Base-by-base conservation (phyloP, 2,329 filamentous ascomycete genomes). In the Phialemoniopsis sp. region DNA sequence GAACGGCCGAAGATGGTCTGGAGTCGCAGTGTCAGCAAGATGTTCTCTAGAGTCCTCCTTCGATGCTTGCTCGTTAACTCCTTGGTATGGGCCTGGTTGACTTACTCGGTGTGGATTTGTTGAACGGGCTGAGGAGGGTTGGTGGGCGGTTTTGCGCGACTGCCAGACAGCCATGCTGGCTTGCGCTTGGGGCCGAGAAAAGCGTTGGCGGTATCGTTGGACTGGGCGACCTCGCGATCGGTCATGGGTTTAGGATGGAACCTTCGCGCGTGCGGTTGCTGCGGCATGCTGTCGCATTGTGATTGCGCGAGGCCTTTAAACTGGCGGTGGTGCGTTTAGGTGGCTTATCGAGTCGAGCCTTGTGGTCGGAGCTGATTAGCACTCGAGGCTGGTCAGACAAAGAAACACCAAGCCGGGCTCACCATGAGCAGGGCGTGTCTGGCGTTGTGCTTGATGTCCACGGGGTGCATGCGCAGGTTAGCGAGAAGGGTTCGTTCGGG, bases 1-100 rank as follows among this genome's bases (percentile, higher is more conserved):
- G 67, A 15, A 75, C 63, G 43, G 45, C 21, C n/a, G n/a, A n/a
- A n/a, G n/a, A n/a, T 42, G 41, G 46, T 31, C 34, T 46, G 39
- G 37, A 41, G n/a, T 46, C 46, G n/a, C 48, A 40, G 32, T 15
- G 29, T 18, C 14, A 36, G 30, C n/a, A 30, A 35, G 36, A 42
- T 35, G 17, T 36, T 36, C 37, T 29, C 14, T 36, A n/a, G n/a
- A n/a, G n/a, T n/a, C n/a, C n/a, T n/a, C n/a, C n/a, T n/a, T n/a
- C n/a, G n/a, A n/a, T n/a, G n/a, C n/a, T n/a, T n/a, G n/a, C n/a
- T n/a, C n/a, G n/a, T n/a, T n/a, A n/a, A n/a, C n/a, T n/a, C n/a
- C n/a, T n/a, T n/a, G n/a, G n/a, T n/a, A n/a, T n/a, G n/a, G n/a
- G n/a, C n/a, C n/a, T n/a, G n/a, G n/a, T n/a, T n/a, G n/a, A 8